Base-by-base conservation (phyloP, 2,329 filamentous ascomycete genomes). In the Sporothrix dimorphospora region DNA sequence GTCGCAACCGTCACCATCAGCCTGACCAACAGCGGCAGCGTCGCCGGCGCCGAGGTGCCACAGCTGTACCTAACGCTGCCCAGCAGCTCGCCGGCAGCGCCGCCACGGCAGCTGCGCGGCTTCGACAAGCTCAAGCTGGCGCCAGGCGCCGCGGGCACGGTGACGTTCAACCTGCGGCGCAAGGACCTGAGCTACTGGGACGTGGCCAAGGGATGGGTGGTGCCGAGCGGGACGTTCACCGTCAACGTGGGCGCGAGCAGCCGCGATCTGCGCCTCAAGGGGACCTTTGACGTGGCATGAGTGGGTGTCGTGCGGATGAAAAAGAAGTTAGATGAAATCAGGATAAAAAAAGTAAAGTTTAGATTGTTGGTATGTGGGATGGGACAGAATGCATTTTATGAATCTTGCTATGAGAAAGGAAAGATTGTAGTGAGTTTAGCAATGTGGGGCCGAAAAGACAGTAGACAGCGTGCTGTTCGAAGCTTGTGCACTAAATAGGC, bases 181-280 rank as follows among this genome's bases (percentile, higher is more conserved):
- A 85, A 88, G 68, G 90, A 92, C 78, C 74, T 92, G 51, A 90
- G 88, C 76, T 86, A 90, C 72, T 92, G 90, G 90, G 87, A 91
- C 78, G 79, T 80, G 0, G 76, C 78, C 51, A 88, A 92, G 80
- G 84, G 89, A 70, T 94, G 91, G 91, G 76, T 84, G 3, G 78
- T 88, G 61, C 85, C 86, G 6, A 76, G 77, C 19, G 84, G 84
- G 0, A 79, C 76, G 16, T 85, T 85, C 75, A 80, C 75, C 0
- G 77, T 86, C 42, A 78, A 75, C 11, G 81, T 86, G 0, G 85
- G 84, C 1, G 80, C 84, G 1, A 86, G 84, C 73, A 85, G 84
- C 71, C 78, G 84, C 51, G 84, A 86, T 76, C 77, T 85, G 51
- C 78, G 82, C 40, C 76, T 83, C 42, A 81, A 79, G n/a, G 81